Percentiles rank a stretch among this genome's conserved stretches.
Conservation (phyloP, 2,329 filamentous ascomycete genomes). For the Colletotrichum tamarilloi region DNA sequence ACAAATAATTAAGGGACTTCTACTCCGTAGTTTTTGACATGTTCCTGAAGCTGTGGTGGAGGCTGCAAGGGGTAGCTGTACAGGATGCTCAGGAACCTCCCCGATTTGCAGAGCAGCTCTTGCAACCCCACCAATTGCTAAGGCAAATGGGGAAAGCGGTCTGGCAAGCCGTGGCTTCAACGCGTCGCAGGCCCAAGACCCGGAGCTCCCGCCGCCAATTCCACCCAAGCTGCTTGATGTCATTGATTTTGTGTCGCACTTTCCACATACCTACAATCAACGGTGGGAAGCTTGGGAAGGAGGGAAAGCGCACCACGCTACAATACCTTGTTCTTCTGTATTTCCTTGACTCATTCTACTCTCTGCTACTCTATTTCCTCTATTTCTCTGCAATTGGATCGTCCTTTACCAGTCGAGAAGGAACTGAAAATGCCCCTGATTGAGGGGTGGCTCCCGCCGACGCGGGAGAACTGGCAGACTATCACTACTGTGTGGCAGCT, state of each 20-base stretch:
- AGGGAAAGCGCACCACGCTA: background rate
- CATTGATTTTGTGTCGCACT: background rate
- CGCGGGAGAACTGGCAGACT: constrained; percentile 66
- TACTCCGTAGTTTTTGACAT: background rate
- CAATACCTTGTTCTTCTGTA: background rate
- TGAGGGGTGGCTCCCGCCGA: constrained; percentile 67
- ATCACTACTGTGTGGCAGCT: constrained; percentile 65
- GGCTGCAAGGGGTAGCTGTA: constrained; percentile 1
- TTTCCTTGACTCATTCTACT: background rate
- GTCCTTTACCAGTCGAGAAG: no score
- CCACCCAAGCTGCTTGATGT: background rate
- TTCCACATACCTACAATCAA: background rate
- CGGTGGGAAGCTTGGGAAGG: no score
- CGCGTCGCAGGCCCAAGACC: background rate
- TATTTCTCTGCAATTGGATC: background rate
- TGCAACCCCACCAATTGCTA: background rate
- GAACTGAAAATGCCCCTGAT: constrained; percentile 57
- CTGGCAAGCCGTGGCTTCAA: background rate
- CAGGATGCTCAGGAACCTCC: background rate
- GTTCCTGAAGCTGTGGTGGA: background rate
- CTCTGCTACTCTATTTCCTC: background rate
- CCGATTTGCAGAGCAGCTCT: background rate
- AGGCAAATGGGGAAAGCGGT: background rate
- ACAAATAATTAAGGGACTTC: background rate
- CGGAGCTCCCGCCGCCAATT: background rate